Evolutionary conservation across 1,139 yeast species (phyloP).

Genomic region (Pichiaceae sp.): DNA sequence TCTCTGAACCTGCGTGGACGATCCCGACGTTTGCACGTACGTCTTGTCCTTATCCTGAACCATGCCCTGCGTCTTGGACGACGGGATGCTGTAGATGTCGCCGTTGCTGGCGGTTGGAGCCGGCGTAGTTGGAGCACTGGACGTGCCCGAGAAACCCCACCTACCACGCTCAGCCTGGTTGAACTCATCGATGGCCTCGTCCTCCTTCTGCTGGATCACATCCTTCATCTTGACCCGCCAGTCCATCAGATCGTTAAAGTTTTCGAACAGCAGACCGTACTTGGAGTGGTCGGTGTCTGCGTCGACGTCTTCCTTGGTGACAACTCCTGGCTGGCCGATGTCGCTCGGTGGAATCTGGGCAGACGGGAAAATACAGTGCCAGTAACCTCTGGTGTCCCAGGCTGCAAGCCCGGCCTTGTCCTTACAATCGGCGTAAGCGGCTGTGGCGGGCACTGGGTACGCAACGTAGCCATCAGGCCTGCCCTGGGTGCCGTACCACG

Average conservation of each 20-base stretch:
- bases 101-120: too few species aligned
- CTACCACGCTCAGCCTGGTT: conserved; percentile 19
- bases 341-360: conserved; percentile 26
- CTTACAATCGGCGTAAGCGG: conserved; percentile 55
- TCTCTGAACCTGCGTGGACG: conserved; percentile 38
- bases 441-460: conserved; percentile 53
- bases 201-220: conserved; percentile 15
- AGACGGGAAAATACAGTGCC: conserved; percentile 82
- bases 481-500: conserved; percentile 3
- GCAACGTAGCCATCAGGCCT: conserved; percentile 40
- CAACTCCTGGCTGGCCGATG: conserved; percentile 22
- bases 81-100: background rate
- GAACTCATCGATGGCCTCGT: conserved; percentile 16
- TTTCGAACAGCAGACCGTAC: conserved; percentile 45
- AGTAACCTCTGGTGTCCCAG: conserved; percentile 75
- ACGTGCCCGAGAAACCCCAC: conserved; percentile 23
- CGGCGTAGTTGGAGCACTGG: background rate
- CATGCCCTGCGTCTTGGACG: background rate
- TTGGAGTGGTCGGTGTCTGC: conserved; percentile 26
- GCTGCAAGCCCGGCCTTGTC: conserved; percentile 58
- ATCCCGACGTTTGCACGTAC: conserved; percentile 33
- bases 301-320: conserved; percentile 46
- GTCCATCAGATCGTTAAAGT: conserved; percentile 53
- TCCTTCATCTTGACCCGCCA: conserved; percentile 58
- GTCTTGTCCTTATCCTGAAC: background rate